phyloP scores from a whole-genome alignment of 2,329 filamentous ascomycete genomes.

The Aspergillus fumigatiaffinis region DNA sequence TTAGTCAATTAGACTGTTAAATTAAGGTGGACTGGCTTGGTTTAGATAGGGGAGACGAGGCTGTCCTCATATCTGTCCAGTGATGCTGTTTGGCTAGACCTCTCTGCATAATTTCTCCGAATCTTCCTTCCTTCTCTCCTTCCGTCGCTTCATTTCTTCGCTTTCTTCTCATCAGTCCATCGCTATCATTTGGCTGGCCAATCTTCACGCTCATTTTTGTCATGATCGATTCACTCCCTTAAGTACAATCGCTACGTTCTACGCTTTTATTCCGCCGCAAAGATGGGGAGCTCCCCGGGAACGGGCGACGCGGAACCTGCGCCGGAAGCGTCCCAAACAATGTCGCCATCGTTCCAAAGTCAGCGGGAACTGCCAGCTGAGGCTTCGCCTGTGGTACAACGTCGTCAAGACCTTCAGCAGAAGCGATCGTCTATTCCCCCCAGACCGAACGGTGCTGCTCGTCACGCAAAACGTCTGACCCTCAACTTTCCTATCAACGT shows the following conservation, averaged over 20 bases:
- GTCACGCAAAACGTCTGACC: conserved; percentile 44
- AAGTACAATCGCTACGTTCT: neutral
- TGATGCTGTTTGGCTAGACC: conserved; percentile 1
- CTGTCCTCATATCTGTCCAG: neutral
- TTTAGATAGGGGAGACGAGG: neutral
- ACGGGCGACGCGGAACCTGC: conserved; percentile 24
- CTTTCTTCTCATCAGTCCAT: conserved; percentile 2
- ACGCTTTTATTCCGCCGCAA: conserved; percentile 24
- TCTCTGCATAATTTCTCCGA: conserved; percentile 6
- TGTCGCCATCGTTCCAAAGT: conserved; percentile 6
- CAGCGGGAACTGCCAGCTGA: conserved; percentile 8
- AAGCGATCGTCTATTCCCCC: conserved; percentile 33
- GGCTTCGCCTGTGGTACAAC: neutral
- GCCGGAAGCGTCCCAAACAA: conserved; percentile 28
- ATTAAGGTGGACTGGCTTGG: neutral
- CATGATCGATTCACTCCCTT: conserved; percentile 10
- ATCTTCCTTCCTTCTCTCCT: neutral
- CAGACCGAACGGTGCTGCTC: conserved; percentile 32
- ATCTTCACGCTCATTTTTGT: neutral
- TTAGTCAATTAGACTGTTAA: neutral
- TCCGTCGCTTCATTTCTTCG: conserved; percentile 1
- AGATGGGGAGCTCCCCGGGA: conserved; percentile 32
- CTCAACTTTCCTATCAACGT: conserved; percentile 46
- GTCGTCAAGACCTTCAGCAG: conserved; percentile 16
- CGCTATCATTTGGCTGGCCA: neutral